phyloP scores from a whole-genome alignment of 805 yeast genomes.

The Nakazawaea siamensis region DNA sequence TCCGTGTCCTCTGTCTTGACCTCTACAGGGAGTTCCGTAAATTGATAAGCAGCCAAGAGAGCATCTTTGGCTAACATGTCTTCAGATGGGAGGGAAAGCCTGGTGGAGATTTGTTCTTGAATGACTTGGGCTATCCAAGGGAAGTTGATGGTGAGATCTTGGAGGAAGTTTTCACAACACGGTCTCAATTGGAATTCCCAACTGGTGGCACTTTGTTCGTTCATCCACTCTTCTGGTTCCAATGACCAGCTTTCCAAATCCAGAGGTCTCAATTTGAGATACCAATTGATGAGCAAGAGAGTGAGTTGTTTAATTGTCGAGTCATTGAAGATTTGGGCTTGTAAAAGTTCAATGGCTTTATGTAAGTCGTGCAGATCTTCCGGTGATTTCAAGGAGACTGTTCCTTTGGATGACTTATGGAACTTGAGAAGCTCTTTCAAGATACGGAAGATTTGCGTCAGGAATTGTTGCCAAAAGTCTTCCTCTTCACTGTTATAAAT shows the following conservation, averaged over 20 bases:
- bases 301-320: constrained; percentile 49
- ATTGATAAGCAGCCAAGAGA: constrained; percentile 73
- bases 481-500: constrained; percentile 51
- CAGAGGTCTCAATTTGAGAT: constrained; percentile 60
- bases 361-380: constrained; percentile 59
- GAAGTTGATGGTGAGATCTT: constrained; percentile 60
- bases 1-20: neutral
- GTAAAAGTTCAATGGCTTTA: constrained; percentile 43
- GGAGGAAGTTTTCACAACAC: constrained; percentile 80
- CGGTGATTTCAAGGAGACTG: constrained; percentile 52
- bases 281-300: constrained; percentile 63
- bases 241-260: constrained; percentile 77
- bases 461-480: constrained; percentile 69
- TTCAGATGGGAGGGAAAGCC: constrained; percentile 16
- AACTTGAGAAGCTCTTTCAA: constrained; percentile 58
- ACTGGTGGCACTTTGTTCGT: constrained; percentile 66
- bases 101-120: constrained; percentile 47
- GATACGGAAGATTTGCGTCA: constrained; percentile 56
- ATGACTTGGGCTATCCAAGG: constrained; percentile 47
- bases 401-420: constrained; percentile 35
- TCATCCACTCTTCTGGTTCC: constrained; percentile 92
- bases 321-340: constrained; percentile 49
- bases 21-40: constrained; percentile 16
- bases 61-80: constrained; percentile 71
- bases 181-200: constrained; percentile 83